phyloP scores from a whole-genome alignment of 257 asterid genomes.

The Striga asiatica region DNA sequence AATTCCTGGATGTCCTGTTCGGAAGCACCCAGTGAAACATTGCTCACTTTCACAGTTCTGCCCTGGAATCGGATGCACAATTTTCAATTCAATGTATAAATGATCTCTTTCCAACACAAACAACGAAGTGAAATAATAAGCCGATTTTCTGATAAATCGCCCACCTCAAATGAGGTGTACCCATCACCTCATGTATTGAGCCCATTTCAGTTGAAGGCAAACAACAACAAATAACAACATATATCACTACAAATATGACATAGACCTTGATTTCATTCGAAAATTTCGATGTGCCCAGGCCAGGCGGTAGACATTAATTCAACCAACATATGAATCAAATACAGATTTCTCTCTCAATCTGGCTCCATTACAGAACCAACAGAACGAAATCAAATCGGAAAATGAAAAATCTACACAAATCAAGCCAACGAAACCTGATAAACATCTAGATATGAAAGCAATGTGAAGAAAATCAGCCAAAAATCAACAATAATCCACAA shows the following conservation, averaged over 20 bases:
- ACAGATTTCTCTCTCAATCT: neutral
- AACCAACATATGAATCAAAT: slow-evolving; percentile 1
- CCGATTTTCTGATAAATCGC: no score
- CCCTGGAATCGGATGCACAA: slow-evolving; percentile 24
- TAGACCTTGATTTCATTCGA: neutral
- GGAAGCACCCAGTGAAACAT: slow-evolving; percentile 49
- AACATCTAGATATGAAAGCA: neutral
- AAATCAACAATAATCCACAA: neutral
- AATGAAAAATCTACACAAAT: slow-evolving; percentile 1
- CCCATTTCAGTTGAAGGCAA: neutral
- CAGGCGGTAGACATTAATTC: neutral
- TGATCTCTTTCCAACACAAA: neutral
- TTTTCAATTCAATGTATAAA: neutral
- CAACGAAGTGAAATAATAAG: no score
- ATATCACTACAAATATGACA: neutral
- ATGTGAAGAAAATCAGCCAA: no score
- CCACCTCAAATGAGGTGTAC: neutral
- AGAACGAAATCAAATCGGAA: slow-evolving; percentile 2
- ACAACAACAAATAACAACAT: no score
- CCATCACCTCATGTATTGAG: neutral
- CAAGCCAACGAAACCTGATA: neutral
- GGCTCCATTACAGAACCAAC: slow-evolving; percentile 11
- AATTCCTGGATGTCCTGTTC: slow-evolving; percentile 60
- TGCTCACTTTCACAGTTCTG: slow-evolving; percentile 58
- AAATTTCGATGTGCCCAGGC: neutral